These are phyloP conservation scores for Intubia oerlemansii DNA, from an alignment of 2,329 filamentous ascomycete genomes.

Conservation along the genomic window DNA sequence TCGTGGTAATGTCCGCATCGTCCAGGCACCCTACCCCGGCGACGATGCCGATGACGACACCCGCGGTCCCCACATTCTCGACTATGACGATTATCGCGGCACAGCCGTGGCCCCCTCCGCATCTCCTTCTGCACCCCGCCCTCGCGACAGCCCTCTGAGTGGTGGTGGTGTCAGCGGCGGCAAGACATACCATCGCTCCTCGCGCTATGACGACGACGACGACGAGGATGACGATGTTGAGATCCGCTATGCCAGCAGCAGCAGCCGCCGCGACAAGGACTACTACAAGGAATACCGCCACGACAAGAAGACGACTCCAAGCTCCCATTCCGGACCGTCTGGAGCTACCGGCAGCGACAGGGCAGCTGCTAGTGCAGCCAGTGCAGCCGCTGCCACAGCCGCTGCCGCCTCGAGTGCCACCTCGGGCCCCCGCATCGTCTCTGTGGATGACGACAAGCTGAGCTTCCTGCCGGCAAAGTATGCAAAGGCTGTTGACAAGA, in stretches of 20 bases:
- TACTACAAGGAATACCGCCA: conserved; percentile 10
- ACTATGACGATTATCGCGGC: conserved; percentile 12
- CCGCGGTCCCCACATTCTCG: conserved; percentile 13
- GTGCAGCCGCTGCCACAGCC: conserved; percentile 13
- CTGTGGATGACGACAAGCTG: conserved; percentile 16
- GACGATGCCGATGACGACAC: conserved; percentile 13
- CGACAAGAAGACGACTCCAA: conserved; percentile 10
- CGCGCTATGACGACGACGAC: conserved; percentile 15
- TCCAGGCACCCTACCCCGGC: conserved; percentile 23
- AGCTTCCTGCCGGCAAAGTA: conserved; percentile 28
- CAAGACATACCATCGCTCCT: too few species aligned
- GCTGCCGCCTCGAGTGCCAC: conserved; percentile 12
- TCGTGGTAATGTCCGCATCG: conserved; percentile 12
- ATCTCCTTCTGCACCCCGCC: conserved; percentile 3
- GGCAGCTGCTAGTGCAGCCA: too few species aligned
- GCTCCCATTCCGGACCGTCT: too few species aligned
- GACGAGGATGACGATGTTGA: conserved; percentile 14
- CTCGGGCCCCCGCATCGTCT: too few species aligned
- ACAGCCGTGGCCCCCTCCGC: conserved; percentile 9
- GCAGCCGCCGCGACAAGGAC: conserved; percentile 11
- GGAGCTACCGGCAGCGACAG: too few species aligned
- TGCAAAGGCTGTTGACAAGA: conserved; percentile 11
- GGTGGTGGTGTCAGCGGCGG: too few species aligned
- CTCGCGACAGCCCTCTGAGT: too few species aligned
- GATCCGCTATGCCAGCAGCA: conserved; percentile 9